Base-by-base conservation (phyloP, 2,329 filamentous ascomycete species). In the Xylaria polymorpha region DNA sequence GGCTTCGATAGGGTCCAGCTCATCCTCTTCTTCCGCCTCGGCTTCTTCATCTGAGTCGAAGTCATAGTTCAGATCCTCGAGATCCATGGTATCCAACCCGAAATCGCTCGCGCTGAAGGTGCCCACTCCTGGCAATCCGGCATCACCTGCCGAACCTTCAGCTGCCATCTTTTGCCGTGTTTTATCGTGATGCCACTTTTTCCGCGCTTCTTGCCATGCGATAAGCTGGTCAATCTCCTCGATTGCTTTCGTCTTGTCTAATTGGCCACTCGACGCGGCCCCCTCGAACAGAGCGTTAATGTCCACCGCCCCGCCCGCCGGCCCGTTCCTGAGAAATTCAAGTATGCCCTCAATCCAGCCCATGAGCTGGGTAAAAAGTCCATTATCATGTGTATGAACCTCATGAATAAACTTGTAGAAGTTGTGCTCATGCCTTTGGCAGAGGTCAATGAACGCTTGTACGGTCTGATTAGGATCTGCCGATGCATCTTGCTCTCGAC, bases 381-480 rank as follows among this genome's bases (percentile, higher is more conserved):
- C 96, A 72, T 99, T 97, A 79, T 99, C 96, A 76, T 99, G 95
- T 7, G 93, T 90, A 78, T 99, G 96, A 0, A 99, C 95, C 81
- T 99, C 96, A 80, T 99, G 96, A 3, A 99, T 92, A 79, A 99
- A 99, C 80, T 97, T 98, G 87, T 98, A 99, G 79, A 99, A 95
- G 81, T 97, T 97, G 79, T 97, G 90, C 81, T 99, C 94, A 79
- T 99, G 96, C 51, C 96, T 90, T 73, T 93, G 92, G 80, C 96
- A 99, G 25, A 99, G 87, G 78, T 99, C 96, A 77, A 99, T 99
- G 78, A 99, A 99, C 18, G 94, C 92, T 79, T 99, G 96, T 1
- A 99, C 96, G 0, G 96, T 99, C 83, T 98, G 94, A 79, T 99
- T 99, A 4, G 96, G 96, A 79, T 99, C 96, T 1, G 95, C 94